phyloP scores from a whole-genome alignment of 352 stramenopile species.

The Phytophthora vignae region DNA sequence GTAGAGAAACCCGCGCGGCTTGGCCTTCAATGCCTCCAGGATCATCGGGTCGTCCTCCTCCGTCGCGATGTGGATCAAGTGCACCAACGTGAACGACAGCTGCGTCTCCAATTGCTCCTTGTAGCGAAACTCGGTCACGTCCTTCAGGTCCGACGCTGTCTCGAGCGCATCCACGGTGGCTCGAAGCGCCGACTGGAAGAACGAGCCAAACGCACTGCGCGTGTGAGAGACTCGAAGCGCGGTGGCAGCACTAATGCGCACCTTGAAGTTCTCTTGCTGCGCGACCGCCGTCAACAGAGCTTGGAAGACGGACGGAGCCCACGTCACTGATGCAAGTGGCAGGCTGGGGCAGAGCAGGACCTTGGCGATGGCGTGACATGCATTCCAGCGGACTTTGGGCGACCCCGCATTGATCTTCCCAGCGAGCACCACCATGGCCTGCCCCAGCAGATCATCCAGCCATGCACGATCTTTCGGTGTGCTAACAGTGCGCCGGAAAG shows the following conservation, averaged over 20 bases:
- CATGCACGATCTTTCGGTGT: constrained; percentile 37
- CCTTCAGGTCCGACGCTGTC: constrained; percentile 84
- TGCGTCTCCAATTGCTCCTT: constrained; percentile 90
- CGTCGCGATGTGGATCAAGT: constrained; percentile 79
- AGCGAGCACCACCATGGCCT: constrained; percentile 76
- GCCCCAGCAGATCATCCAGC: constrained; percentile 65
- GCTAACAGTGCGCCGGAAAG: constrained; percentile 53
- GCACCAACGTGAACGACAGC: constrained; percentile 87
- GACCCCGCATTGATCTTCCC: constrained; percentile 83
- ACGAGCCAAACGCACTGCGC: constrained; percentile 74
- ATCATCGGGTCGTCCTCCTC: constrained; percentile 79
- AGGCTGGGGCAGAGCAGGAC: constrained; percentile 82
- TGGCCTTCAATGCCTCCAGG: constrained; percentile 68
- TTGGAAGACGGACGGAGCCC: constrained; percentile 81
- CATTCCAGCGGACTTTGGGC: constrained; percentile 89
- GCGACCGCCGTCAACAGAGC: constrained; percentile 76
- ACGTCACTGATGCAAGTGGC: constrained; percentile 77
- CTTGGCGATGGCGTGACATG: constrained; percentile 89
- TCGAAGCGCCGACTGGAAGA: constrained; percentile 70
- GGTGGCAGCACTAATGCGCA: constrained; percentile 85
- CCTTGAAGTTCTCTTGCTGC: constrained; percentile 92
- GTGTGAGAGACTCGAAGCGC: constrained; percentile 76
- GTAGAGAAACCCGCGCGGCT: constrained; percentile 83
- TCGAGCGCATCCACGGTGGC: constrained; percentile 84
- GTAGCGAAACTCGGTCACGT: constrained; percentile 92